Evolutionary conservation across 2,329 filamentous ascomycete species (phyloP), one percentile per base, ranked within the genome.

Genomic region (Talaromyces amestolkiae): DNA sequence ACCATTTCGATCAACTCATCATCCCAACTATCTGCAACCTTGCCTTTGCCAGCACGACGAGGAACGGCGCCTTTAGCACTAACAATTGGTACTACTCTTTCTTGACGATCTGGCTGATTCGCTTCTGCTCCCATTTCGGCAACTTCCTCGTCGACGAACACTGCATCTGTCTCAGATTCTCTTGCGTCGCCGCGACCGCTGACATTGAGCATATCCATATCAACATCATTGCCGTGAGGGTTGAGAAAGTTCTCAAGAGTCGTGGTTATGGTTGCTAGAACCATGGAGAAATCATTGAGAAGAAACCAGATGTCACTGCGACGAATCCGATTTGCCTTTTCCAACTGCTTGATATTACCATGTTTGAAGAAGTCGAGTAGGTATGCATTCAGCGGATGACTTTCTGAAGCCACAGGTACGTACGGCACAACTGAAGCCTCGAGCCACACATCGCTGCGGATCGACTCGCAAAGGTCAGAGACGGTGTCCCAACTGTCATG

Each of bases 281-380:
- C 58, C 13, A 61, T 22, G 2, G 63, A 65, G 5, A 65, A 65
- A 24, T 65, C 63, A 10, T 60, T 54, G 1, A 65, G 19, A 10
- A 54, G 6, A 22, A 61, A 65, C 63, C 63, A 65, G 1, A 61
- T 82, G 56, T 92, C 89, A 4, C 86, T 85, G 1, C 80, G 78
- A 53, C 85, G 86, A 72, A 94, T 87, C 2, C 84, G 82, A 72
- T 94, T 93, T 35, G 87, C 89, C 0, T 75, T 78, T 13, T 85
- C 84, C 2, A 93, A 78, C 0, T 86, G 84, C 1, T 81, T 73
- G 24, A 88, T 74, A 71, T 89, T 86, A 3, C 90, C 90, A 70
- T 93, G 88, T 75, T 87, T 90, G 82, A 86, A 93, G 76, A 93
- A 94, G 74, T 93, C 89, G 66, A 89, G 87, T 0, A 93, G 77